Base-by-base conservation (phyloP, 345 rosid genomes). In the Aquilaria sinensis region DNA sequence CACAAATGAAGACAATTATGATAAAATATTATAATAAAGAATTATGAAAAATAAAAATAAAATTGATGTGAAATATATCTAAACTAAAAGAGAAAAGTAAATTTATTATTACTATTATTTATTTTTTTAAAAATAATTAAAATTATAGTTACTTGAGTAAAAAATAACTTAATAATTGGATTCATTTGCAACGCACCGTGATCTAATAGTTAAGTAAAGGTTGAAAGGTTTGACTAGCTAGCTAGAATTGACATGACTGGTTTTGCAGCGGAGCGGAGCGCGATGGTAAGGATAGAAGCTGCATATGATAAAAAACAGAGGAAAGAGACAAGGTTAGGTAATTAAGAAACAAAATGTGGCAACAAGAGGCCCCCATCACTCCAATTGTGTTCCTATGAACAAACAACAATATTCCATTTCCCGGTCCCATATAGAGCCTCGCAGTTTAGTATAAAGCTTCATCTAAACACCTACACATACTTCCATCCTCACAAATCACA, bases 321-420 rank as follows among this genome's bases (percentile, higher is more conserved):
- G 31, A 54, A 54, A 15, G 57, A 37, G 15, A 16, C 23, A 16
- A 16, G 23, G 23, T 16, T 16, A 16, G 23, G 23, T 16, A 16
- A 50, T 52, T 15, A 51, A 50, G 66, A 64, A 5, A 43, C 45
- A 53, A 12, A 45, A 63, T 43, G 57, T 34, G 58, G 43, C 51
- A 45, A 65, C 53, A 65, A 65, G 43, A 55, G 61, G 3, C 48
- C 68, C 68, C 47, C 13, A 30, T 60, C 34, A 14, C 51, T 63
- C 66, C 9, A 53, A 31, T 14, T 63, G 58, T 52, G 23, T 13
- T 58, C 67, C 54, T 54, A 14, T n/a, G 9, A 12, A 55, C 67
- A 31, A 48, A 65, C 47, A 61, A 56, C 61, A 65, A 45, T 47
- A 56, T 65, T 43, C 56, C 33, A 31, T 37, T 48, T 51, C 41